Evolutionary conservation across 2,329 filamentous ascomycete genomes (phyloP), one percentile per base, ranked within the genome.

Genomic region (Cordyceps militaris): DNA sequence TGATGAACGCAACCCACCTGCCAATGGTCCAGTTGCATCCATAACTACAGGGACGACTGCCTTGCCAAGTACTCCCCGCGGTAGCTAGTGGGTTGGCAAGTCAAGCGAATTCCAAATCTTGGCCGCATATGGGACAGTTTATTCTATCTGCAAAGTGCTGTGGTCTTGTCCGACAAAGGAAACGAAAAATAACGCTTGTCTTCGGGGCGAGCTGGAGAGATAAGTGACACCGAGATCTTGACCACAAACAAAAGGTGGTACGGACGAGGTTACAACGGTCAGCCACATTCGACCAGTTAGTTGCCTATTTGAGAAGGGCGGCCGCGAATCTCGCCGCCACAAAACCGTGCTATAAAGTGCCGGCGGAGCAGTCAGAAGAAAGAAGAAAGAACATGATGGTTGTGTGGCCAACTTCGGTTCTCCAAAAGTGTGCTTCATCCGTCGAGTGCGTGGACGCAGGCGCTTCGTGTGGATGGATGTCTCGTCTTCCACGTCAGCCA

Each of bases 221-320:
- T n/a, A 26, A 28, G 13, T 36, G 13, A 11, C 6, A 38, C 4
- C n/a, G 21, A 19, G 43, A 40, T 56, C 42, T 30, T 47, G 30
- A 47, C 53, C 44, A 11, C 16, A 55, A 55, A 55, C 42, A 55
- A 28, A 28, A 56, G 43, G 43, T 56, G 52, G 52, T 38, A 56
- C 21, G 21, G 23, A 19, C 30, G 30, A 5, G 32, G 43, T 55
- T 48, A 47, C 53, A 54, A 40, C 28, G 23, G 53, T 32, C 30
- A 30, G 53, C 43, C 53, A 48, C 42, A 9, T 21, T 48, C 13
- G 43, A 38, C 32, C 21, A 48, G 43, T 32, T 48, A 48, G 43
- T 32, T 48, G 43, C 43, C 53, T 48, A 11, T 38, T 46, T 13
- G 21, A 56, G 53, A 47, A 30, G 23, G 14, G 9, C 40, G 13